Base-by-base conservation (phyloP, 257 asterid genomes). In the Salvia miltiorrhiza region DNA sequence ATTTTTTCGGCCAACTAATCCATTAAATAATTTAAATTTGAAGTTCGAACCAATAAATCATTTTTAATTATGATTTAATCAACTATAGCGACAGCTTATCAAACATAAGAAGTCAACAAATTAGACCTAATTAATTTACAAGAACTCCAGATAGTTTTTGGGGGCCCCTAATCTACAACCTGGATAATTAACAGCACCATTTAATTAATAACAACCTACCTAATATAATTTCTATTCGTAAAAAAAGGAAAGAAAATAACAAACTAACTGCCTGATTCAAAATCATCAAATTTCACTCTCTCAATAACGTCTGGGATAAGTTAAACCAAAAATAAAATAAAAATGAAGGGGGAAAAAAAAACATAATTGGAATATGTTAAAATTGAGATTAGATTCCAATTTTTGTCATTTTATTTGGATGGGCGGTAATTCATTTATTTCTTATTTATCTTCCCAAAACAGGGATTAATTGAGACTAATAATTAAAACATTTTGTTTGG, bases 51-150 rank as follows among this genome's bases (percentile, higher is more conserved):
- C 7, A 24, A 56, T 7, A 28, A 44, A 70, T 21, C n/a, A 37
- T 39, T 56, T 12, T 57, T 55, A 37, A 49, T 47, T 40, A 57
- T 33, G 74, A 52, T 12, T 55, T 55, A 45, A 65, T 65, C 65
- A 71, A 57, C 65, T 50, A 39, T 63, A 35, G 56, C 24, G 72
- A 76, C 80, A 70, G 76, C 76, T 70, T 47, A 47, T 35, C 43
- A 14, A 62, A 37, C 80, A 52, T 17, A 33, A 28, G 16, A 37
- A 50, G 77, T 65, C 77, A 71, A 65, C 74, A 71, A 58, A 59
- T n/a, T n/a, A n/a, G n/a, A 39, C 58, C 54, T 71, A 58, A 65
- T 63, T 71, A 58, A 65, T 63, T 68, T 53, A 61, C 57, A 35
- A 59, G 4, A 59, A 24, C 28, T 52, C 70, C 75, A 68, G 52